Conservation (phyloP, 805 yeast genomes). For the Yamadazyma paraphyllophila region DNA sequence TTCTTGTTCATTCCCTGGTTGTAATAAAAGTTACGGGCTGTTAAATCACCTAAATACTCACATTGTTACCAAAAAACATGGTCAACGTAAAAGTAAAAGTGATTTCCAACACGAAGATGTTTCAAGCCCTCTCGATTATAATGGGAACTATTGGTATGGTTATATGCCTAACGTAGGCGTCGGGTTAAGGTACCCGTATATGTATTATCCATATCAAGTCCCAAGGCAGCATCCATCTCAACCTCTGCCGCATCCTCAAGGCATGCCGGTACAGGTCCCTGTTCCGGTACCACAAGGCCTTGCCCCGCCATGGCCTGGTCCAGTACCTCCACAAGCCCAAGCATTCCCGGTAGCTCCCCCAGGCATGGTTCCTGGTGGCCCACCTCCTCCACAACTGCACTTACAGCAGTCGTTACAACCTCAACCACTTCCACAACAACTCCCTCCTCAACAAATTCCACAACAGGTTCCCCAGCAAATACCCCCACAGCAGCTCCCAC, state of each 20-base stretch:
- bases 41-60: constrained; percentile 45
- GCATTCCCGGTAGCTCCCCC: constrained; percentile 3
- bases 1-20: constrained; percentile 36
- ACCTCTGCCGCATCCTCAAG: background rate
- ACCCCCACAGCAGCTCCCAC: background rate
- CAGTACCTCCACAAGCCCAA: constrained; percentile 1
- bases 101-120: constrained; percentile 32
- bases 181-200: constrained; percentile 5
- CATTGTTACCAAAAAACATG: constrained; percentile 45
- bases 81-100: constrained; percentile 40
- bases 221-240: constrained; percentile 2
- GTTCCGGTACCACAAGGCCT: background rate
- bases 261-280: constrained; percentile 1
- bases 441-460: background rate
- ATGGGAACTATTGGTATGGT: constrained; percentile 20
- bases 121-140: constrained; percentile 10
- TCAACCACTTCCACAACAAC: constrained; percentile 2
- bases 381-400: background rate
- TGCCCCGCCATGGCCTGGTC: background rate
- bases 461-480: background rate
- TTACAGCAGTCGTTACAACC: background rate
- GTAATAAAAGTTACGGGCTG: constrained; percentile 42
- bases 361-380: background rate
- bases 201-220: constrained; percentile 8
- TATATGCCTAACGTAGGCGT: constrained; percentile 10